A percentile compares a stretch with the other conserved stretches of the same genome.
These are phyloP conservation scores for Hansenula sp. DNA, from an alignment of 1,139 yeast genomes.

Conservation along the genomic window DNA sequence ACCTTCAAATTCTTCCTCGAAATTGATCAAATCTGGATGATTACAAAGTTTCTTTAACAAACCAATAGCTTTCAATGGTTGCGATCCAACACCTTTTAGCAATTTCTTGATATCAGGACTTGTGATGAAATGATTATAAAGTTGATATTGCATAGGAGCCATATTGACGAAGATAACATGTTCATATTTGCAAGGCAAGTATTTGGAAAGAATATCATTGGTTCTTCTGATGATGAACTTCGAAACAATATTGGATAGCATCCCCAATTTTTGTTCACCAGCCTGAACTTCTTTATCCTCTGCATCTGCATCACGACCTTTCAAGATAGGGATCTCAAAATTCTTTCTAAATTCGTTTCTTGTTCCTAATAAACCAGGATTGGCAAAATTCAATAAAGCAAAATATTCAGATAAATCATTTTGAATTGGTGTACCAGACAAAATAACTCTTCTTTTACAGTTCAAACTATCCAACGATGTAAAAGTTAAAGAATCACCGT, in stretches of 20 bases:
- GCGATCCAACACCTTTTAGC: conserved; percentile 70
- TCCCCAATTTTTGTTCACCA: conserved; percentile 72
- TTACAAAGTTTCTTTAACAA: conserved; percentile 84
- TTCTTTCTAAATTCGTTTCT: conserved; percentile 80
- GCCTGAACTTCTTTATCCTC: conserved; percentile 69
- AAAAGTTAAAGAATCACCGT: conserved; percentile 91
- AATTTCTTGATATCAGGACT: conserved; percentile 76
- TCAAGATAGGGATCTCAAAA: conserved; percentile 74
- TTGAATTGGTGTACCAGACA: conserved; percentile 97
- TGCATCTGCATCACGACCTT: conserved; percentile 90
- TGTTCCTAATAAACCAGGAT: conserved; percentile 89
- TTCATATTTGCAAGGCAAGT: conserved; percentile 92
- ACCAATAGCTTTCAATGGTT: conserved; percentile 89
- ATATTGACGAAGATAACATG: conserved; percentile 89
- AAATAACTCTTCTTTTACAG: conserved; percentile 84
- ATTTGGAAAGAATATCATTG: conserved; percentile 89
- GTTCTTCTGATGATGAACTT: conserved; percentile 93
- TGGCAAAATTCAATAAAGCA: conserved; percentile 85
- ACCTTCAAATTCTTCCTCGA: conserved; percentile 77
- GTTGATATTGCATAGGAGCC: conserved; percentile 68
- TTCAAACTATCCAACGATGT: conserved; percentile 80
- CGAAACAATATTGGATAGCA: conserved; percentile 74
- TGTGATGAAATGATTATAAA: conserved; percentile 73
- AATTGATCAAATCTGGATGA: conserved; percentile 80
- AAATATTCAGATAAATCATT: conserved; percentile 95